phyloP scores from a whole-genome alignment of 2,329 filamentous ascomycete genomes.

The Pestalotiopsis sp. region DNA sequence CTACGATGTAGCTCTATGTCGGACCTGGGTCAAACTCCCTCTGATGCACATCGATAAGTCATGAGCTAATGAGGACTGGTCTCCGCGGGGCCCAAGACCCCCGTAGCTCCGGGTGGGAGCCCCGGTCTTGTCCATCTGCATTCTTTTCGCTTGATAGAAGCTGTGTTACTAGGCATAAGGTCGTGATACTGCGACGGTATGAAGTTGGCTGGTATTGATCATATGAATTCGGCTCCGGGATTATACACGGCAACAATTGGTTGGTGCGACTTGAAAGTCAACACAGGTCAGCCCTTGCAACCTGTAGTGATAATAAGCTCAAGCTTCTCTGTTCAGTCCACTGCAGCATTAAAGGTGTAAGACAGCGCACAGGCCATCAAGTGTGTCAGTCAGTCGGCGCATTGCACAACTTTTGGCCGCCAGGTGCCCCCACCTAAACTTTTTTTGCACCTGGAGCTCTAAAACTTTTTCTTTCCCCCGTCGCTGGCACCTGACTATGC shows the following conservation, averaged over 20 bases:
- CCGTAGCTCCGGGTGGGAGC: not conserved
- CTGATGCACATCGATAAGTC: not conserved
- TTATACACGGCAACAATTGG: too few species aligned
- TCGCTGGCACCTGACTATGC: not conserved
- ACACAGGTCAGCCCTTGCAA: not conserved
- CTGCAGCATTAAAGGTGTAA: not conserved
- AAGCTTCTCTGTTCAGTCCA: not conserved
- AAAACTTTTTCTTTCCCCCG: not conserved
- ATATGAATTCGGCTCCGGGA: too few species aligned
- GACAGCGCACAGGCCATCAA: not conserved
- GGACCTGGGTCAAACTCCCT: conserved; percentile 1
- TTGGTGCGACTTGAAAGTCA: not conserved
- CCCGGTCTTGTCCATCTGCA: not conserved
- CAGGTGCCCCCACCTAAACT: not conserved
- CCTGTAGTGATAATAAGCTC: not conserved
- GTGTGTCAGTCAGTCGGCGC: not conserved
- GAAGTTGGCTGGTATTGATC: too few species aligned
- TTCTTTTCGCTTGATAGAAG: not conserved
- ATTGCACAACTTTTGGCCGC: not conserved
- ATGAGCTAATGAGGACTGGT: not conserved
- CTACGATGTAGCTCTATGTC: not conserved
- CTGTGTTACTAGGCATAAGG: not conserved
- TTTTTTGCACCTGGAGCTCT: not conserved
- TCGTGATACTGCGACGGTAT: not conserved
- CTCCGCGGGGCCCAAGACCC: not conserved